Conservation (phyloP, 1,284 basidiomycete species). For the Fereydounia khargensis region DNA sequence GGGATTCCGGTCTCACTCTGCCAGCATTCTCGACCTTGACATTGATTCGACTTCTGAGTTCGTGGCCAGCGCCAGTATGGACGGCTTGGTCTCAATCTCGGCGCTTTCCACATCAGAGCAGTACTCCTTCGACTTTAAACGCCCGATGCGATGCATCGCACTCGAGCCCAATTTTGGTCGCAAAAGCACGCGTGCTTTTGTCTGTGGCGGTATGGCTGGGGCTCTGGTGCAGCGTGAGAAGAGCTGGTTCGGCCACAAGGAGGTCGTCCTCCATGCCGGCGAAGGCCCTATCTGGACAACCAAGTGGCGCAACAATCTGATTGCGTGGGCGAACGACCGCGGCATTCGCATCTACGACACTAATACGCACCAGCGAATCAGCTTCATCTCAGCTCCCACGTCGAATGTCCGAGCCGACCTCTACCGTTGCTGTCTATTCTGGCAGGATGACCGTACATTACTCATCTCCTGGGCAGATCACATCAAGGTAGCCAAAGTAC, state of each 20-base stretch:
- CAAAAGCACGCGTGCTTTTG: conserved; percentile 76
- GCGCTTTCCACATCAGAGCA: conserved; percentile 75
- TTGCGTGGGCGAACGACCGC: conserved; percentile 96
- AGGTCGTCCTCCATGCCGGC: conserved; percentile 77
- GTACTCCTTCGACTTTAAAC: conserved; percentile 86
- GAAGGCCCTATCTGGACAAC: conserved; percentile 94
- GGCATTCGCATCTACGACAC: conserved; percentile 94
- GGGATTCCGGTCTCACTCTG: conserved; percentile 88
- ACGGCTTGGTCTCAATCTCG: conserved; percentile 88
- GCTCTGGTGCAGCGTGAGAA: conserved; percentile 84
- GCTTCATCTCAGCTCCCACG: conserved; percentile 77
- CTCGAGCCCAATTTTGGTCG: conserved; percentile 88
- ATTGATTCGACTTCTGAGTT: conserved; percentile 85
- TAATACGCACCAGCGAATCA: conserved; percentile 73
- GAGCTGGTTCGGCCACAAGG: conserved; percentile 93
- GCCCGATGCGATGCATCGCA: conserved; percentile 84
- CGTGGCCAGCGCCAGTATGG: conserved; percentile 87
- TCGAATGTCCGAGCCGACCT: conserved; percentile 85
- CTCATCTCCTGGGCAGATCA: conserved; percentile 92
- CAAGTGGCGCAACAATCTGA: conserved; percentile 79
- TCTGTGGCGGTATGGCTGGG: conserved; percentile 91
- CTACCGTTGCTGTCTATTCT: conserved; percentile 85
- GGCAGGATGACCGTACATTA: conserved; percentile 83
- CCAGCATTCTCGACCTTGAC: conserved; percentile 79
- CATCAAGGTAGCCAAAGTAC: conserved; percentile 74